Evolutionary conservation across 2,329 filamentous ascomycete genomes (phyloP).

Genomic region (Aspergillus proliferans): DNA sequence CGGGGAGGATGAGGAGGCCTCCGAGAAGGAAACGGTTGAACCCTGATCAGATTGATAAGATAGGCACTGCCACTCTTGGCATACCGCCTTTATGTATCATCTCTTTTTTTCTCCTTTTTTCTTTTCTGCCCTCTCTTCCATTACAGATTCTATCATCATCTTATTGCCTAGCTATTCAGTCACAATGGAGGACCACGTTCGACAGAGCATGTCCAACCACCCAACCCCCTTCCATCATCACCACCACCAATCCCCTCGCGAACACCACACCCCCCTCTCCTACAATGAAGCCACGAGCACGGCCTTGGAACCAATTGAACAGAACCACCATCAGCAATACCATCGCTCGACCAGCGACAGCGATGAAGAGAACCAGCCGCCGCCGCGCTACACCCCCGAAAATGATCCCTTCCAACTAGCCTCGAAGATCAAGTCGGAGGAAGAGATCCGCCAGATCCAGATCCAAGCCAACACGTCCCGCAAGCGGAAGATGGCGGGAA

Average conservation of each 20-base stretch:
- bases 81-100: neutral
- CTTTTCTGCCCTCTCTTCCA: neutral
- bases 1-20: no score
- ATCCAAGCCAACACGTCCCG: conserved; percentile 64
- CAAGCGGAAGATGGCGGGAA: conserved; percentile 48
- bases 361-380: conserved; percentile 43
- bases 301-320: conserved; percentile 32
- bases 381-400: conserved; percentile 54
- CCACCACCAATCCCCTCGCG: conserved; percentile 7
- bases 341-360: conserved; percentile 9
- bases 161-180: neutral
- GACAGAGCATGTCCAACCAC: conserved; percentile 23
- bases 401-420: conserved; percentile 79
- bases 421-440: conserved; percentile 67
- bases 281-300: conserved; percentile 36
- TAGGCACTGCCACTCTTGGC: neutral
- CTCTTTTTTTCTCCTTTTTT: neutral
- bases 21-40: no score
- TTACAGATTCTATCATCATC: neutral
- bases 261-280: conserved; percentile 23
- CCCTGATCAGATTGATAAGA: neutral
- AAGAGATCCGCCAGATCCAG: conserved; percentile 69
- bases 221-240: conserved; percentile 20
- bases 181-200: conserved; percentile 24
- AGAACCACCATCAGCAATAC: conserved; percentile 14